These are phyloP conservation scores for Alliaria petiolata DNA, from an alignment of 345 rosid genomes.

Conservation along the genomic window DNA sequence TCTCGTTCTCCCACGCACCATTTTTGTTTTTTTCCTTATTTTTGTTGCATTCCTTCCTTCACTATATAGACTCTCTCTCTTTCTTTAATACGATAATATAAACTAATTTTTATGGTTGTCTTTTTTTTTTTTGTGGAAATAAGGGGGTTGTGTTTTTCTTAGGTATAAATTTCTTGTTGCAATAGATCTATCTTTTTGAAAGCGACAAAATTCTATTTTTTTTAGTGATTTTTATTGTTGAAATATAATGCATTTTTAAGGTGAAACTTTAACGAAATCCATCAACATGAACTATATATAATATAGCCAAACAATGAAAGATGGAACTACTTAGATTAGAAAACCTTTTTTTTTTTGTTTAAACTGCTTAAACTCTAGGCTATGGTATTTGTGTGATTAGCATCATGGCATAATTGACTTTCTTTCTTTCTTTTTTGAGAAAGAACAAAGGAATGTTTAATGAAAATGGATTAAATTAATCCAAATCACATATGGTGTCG, in stretches of 20 bases:
- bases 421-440: too few species aligned
- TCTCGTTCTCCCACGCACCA: constrained; percentile 9
- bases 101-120: background rate
- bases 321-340: background rate
- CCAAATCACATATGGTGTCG: background rate
- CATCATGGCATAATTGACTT: background rate
- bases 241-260: background rate
- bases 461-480: background rate
- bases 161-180: background rate
- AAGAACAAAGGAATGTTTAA: constrained; percentile 11
- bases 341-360: background rate
- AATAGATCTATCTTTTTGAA: background rate
- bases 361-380: background rate
- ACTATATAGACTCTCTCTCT: background rate
- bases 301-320: background rate
- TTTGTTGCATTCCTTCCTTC: background rate
- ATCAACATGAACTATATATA: background rate
- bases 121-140: too few species aligned
- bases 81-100: background rate
- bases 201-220: background rate
- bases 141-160: too few species aligned
- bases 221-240: too few species aligned
- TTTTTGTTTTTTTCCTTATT: background rate
- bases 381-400: background rate
- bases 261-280: background rate